Base-by-base conservation (phyloP, 495 filamentous ascomycete species). In the Penicillium flavigenum region DNA sequence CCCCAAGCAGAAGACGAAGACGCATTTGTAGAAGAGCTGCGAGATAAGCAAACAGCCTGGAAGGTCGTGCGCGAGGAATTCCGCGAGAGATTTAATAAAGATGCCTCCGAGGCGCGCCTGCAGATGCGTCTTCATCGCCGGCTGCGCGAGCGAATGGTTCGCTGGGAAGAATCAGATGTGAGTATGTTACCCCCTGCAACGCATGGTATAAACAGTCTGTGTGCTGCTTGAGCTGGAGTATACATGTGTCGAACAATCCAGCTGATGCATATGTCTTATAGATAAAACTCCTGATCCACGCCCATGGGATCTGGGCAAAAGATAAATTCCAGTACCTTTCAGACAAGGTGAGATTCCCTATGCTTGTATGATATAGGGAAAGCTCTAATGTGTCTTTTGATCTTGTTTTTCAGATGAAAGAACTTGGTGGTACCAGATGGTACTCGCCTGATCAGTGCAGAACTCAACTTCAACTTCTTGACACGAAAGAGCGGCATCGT, bases 111-210 rank as follows among this genome's bases (percentile, higher is more conserved):
- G 51, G 84, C 88, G 4, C 81, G 86, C 4, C 71, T 90, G 46
- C 87, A 90, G 71, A 90, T 90, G 87, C 81, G 88, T 16, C 82
- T 86, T 64, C 81, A 85, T 57, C 77, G 87, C 24, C 75, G 88
- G 39, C 80, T 84, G 42, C 86, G 87, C 66, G 80, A 85, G 50
- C 67, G 70, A 22, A 72, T 83, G 67, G 74, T 83, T 12, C 77
- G 81, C 5, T 90, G 88, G 88, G 84, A 85, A 47, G 81, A 85
- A 48, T 75, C 78, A 52, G 87, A 90, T 79, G 83, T 86, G 75
- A 74, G 83, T 80, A 76, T 61, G 75, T 79, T 12, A 60, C 41
- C 22, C 41, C 64, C 24, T 26, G 4, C 14, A 47, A 39, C 22
- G 20, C 16, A n/a, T 47, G 47, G 8, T 38, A 24, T 55, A 6